phyloP scores from a whole-genome alignment of 257 asterid genomes.

The Nicotiana undulata region DNA sequence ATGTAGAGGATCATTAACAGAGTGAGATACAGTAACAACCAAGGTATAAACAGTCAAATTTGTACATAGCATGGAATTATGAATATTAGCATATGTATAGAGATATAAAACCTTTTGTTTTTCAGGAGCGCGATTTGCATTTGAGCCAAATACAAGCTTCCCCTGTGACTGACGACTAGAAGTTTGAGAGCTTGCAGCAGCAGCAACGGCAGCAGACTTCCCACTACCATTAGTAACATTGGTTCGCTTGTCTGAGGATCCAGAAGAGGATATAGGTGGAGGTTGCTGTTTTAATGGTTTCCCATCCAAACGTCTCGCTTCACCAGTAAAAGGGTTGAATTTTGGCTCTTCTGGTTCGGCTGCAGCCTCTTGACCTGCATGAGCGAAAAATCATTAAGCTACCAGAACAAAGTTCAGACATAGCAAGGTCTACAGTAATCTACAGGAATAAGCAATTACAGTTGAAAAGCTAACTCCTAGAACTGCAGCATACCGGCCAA shows the following conservation, averaged over 20 bases:
- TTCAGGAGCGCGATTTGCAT: slow-evolving; percentile 40
- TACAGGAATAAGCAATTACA: neutral
- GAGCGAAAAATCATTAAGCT: neutral
- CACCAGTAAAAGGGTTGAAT: slow-evolving; percentile 81
- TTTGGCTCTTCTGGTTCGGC: slow-evolving; percentile 53
- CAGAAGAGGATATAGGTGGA: slow-evolving; percentile 44
- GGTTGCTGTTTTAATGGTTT: slow-evolving; percentile 50
- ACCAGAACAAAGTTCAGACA: neutral
- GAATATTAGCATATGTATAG: neutral
- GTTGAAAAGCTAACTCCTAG: neutral
- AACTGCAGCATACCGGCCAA: neutral
- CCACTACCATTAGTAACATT: slow-evolving; percentile 28
- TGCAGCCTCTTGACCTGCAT: slow-evolving; percentile 47
- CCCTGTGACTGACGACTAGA: slow-evolving; percentile 74
- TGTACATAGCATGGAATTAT: neutral
- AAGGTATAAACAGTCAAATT: too few relatives aligned
- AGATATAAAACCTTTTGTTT: slow-evolving; percentile 41
- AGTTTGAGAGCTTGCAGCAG: slow-evolving; percentile 57
- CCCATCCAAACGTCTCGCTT: slow-evolving; percentile 87
- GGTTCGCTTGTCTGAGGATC: slow-evolving; percentile 41
- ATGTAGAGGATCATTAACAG: neutral
- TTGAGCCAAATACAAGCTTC: slow-evolving; percentile 90
- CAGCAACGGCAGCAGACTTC: slow-evolving; percentile 42
- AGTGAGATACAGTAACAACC: neutral
- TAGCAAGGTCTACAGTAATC: neutral